Evolutionary conservation across 2,329 filamentous ascomycete genomes (phyloP).

Genomic region (Blastomyces emzantsi): DNA sequence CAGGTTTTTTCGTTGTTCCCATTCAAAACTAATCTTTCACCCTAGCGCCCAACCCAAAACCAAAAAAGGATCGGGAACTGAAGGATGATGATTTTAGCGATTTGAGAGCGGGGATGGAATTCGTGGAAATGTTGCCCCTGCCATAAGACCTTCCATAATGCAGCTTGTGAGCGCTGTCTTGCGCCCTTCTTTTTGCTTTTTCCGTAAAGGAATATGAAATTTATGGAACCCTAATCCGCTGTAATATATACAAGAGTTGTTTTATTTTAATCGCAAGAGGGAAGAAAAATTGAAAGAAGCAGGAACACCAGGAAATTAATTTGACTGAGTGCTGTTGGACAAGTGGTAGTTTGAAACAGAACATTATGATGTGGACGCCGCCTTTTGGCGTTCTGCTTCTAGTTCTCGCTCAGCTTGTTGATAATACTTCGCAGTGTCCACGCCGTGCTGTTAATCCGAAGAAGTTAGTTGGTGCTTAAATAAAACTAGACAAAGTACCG

Average conservation of each 20-base stretch:
- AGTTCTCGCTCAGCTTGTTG: constrained; percentile 88
- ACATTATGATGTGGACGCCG: constrained; percentile 10
- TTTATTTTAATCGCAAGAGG: not conserved
- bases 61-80: constrained; percentile 55
- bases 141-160: not conserved
- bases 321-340: not conserved
- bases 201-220: constrained; percentile 4
- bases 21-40: constrained; percentile 8
- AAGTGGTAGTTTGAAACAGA: not conserved
- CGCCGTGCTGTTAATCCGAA: constrained; percentile 58
- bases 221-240: constrained; percentile 2
- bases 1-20: not conserved
- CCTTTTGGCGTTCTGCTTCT: constrained; percentile 58
- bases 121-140: not conserved
- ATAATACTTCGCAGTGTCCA: constrained; percentile 98
- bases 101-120: not conserved
- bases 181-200: not conserved
- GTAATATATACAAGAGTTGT: constrained; percentile 11
- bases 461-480: constrained; percentile 16
- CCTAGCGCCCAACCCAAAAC: constrained; percentile 53
- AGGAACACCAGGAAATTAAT: not conserved
- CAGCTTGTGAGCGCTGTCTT: not conserved
- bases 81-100: constrained; percentile 48
- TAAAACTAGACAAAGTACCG: not conserved
- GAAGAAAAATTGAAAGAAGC: not conserved